Percentiles rank a stretch among this genome's conserved stretches.
phyloP scores from a whole-genome alignment of 176 grass and related monocot genomes.

The Lolium perenne region DNA sequence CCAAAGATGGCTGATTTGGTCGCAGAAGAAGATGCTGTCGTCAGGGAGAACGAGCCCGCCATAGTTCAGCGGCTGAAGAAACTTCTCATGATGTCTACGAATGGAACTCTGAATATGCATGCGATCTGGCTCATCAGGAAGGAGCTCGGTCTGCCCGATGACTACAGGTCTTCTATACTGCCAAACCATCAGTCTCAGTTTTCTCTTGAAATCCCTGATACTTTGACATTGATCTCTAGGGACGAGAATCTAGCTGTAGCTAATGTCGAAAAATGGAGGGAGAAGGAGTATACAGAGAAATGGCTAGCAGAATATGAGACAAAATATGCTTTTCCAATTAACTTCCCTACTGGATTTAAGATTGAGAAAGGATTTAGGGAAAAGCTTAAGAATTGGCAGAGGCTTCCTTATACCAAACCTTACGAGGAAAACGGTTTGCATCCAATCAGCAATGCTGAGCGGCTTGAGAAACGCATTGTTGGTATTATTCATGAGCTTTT shows the following conservation, averaged over 20 bases:
- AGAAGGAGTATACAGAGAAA: slow-evolving; percentile 67
- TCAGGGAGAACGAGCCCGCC: slow-evolving; percentile 44
- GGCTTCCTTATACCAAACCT: slow-evolving; percentile 63
- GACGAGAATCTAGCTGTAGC: slow-evolving; percentile 54
- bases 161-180: slow-evolving; percentile 59
- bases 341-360: slow-evolving; percentile 65
- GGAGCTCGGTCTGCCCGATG: slow-evolving; percentile 64
- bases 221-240: slow-evolving; percentile 48
- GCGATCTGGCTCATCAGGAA: slow-evolving; percentile 58
- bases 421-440: slow-evolving; percentile 53
- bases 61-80: slow-evolving; percentile 59
- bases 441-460: slow-evolving; percentile 31
- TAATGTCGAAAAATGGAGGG: slow-evolving; percentile 69
- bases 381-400: slow-evolving; percentile 68
- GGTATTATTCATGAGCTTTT: slow-evolving; percentile 71
- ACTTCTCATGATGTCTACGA: slow-evolving; percentile 54
- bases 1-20: slow-evolving; percentile 59
- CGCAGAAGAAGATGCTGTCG: slow-evolving; percentile 50
- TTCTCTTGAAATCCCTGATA: slow-evolving; percentile 43
- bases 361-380: slow-evolving; percentile 60
- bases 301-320: slow-evolving; percentile 61
- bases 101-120: slow-evolving; percentile 53
- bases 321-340: slow-evolving; percentile 66
- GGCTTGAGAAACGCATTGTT: slow-evolving; percentile 62
- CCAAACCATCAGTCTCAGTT: slow-evolving; percentile 49